Evolutionary conservation across 306 rosid genomes (phyloP).

Genomic region (Fagus crenata): DNA sequence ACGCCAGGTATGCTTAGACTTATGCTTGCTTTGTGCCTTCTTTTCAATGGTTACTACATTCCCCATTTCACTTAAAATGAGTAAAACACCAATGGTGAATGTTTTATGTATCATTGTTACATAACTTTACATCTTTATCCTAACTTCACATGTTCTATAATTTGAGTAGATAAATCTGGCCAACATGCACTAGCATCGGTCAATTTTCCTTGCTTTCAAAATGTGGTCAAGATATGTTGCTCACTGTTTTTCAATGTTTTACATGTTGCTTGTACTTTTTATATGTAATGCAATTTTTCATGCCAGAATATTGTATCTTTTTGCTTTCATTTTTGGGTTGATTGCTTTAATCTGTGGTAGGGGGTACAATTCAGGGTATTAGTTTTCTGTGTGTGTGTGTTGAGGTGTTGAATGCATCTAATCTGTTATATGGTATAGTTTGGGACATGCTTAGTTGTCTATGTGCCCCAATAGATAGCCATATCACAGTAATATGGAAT

Average conservation of each 20-base stretch:
- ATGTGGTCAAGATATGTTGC: too few relatives aligned
- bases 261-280: too few relatives aligned
- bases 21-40: slow-evolving; percentile 17
- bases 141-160: too few relatives aligned
- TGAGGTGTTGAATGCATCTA: not conserved
- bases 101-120: not conserved
- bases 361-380: too few relatives aligned
- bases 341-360: too few relatives aligned
- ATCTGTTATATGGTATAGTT: not conserved
- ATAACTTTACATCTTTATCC: not conserved
- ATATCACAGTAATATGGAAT: too few relatives aligned
- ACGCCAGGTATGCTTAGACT: slow-evolving; percentile 66
- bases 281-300: too few relatives aligned
- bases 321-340: too few relatives aligned
- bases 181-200: not conserved
- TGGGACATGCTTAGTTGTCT: not conserved
- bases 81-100: not conserved
- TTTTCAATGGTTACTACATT: not conserved
- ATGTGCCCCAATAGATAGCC: not conserved
- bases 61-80: not conserved
- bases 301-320: too few relatives aligned
- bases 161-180: too few relatives aligned
- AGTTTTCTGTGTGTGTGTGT: too few relatives aligned
- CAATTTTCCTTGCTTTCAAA: not conserved
- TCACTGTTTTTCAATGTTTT: too few relatives aligned